Evolutionary conservation across 768 basidiomycete genomes (phyloP).

Genomic region (Boletus rubroflammeus): DNA sequence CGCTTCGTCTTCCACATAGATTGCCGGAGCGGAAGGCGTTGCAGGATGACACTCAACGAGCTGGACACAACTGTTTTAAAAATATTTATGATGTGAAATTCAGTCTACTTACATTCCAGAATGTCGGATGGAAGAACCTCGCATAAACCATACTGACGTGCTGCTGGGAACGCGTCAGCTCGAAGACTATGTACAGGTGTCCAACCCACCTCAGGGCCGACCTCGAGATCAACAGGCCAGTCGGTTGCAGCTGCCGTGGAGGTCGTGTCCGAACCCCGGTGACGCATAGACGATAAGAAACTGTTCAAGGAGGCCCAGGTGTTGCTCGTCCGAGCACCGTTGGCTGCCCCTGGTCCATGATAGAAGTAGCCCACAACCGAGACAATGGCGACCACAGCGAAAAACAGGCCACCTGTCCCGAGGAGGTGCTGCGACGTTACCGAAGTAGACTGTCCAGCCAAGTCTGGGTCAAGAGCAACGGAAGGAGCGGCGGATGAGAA

Average conservation of each 20-base stretch:
- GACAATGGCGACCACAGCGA: constrained; percentile 12
- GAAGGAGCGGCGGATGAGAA: constrained; percentile 2
- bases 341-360: constrained; percentile 1
- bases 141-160: constrained; percentile 23
- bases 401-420: constrained; percentile 13
- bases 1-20: constrained; percentile 21
- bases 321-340: not conserved
- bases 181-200: not conserved
- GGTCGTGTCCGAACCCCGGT: not conserved
- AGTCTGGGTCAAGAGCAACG: not conserved
- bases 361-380: constrained; percentile 14
- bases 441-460: not conserved
- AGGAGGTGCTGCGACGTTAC: not conserved
- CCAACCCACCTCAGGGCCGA: constrained; percentile 6
- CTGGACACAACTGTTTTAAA: not conserved
- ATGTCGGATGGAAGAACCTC: constrained; percentile 19
- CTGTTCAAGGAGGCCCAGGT: not conserved
- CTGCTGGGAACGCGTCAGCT: not conserved
- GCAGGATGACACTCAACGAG: constrained; percentile 13
- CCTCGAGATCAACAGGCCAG: constrained; percentile 9
- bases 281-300: constrained; percentile 9
- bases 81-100: not conserved
- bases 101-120: constrained; percentile 15
- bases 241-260: not conserved
- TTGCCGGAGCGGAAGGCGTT: constrained; percentile 14